phyloP scores from a whole-genome alignment of 2,329 filamentous ascomycete species.

The Curvularia verruculosa region DNA sequence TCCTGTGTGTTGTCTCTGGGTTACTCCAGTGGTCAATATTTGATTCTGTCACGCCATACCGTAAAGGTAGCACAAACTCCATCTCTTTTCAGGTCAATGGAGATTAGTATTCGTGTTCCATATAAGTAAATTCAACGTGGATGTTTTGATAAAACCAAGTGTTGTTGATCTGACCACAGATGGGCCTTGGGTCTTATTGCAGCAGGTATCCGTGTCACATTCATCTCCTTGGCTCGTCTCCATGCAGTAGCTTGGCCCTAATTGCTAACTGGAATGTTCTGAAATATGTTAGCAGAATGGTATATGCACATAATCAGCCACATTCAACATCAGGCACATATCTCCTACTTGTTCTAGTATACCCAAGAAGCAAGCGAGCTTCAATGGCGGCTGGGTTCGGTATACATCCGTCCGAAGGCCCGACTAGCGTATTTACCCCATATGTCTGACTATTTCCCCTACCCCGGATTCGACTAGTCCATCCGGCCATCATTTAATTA shows the following conservation, averaged over 20 bases:
- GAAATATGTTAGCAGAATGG: not conserved
- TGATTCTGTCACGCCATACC: not conserved
- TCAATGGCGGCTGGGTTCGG: conserved; percentile 17
- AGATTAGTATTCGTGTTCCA: no score
- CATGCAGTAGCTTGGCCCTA: not conserved
- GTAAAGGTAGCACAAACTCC: not conserved
- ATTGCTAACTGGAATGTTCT: not conserved
- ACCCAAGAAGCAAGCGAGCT: not conserved
- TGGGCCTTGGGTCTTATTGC: not conserved
- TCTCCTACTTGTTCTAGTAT: not conserved
- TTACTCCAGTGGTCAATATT: not conserved
- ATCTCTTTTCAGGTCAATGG: not conserved
- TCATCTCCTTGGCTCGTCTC: not conserved
- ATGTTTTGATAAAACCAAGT: not conserved
- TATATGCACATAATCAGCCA: not conserved
- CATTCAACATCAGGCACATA: not conserved
- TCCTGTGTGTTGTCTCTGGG: not conserved
- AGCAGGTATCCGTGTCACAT: not conserved
- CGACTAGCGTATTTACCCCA: conserved; percentile 15
- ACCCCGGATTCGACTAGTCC: conserved; percentile 22
- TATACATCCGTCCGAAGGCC: conserved; percentile 22
- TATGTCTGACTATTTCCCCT: conserved; percentile 20
- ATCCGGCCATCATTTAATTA: conserved; percentile 16
- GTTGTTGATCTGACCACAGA: not conserved
- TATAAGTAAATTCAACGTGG: not conserved